Evolutionary conservation across 2,329 filamentous ascomycete species (phyloP).

Genomic region (Xenosphaeropsis pyriputrescens): DNA sequence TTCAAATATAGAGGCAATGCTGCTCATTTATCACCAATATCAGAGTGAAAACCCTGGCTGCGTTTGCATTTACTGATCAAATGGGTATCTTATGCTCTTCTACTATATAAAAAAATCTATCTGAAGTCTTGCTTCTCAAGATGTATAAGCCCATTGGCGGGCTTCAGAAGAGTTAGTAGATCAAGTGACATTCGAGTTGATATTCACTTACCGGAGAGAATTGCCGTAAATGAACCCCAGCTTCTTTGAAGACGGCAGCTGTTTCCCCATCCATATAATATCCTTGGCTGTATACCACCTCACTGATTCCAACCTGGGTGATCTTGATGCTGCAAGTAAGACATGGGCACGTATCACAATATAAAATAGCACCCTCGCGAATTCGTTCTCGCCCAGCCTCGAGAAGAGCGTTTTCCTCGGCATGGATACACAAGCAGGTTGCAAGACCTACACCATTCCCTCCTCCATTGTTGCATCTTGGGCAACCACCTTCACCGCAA

Average conservation of each 20-base stretch:
- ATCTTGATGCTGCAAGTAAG: constrained; percentile 98
- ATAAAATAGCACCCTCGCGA: constrained; percentile 66
- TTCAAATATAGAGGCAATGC: no score
- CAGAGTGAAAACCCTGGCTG: no score
- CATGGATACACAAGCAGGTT: constrained; percentile 93
- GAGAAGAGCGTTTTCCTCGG: constrained; percentile 90
- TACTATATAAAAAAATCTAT: no score
- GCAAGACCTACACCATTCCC: constrained; percentile 58
- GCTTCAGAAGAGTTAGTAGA: constrained; percentile 24
- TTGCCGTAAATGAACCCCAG: constrained; percentile 73
- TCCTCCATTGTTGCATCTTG: constrained; percentile 66
- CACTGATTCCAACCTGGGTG: constrained; percentile 84
- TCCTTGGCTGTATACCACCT: constrained; percentile 86
- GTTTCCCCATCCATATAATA: constrained; percentile 91
- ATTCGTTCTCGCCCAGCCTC: constrained; percentile 90
- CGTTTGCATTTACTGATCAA: no score
- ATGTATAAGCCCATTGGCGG: constrained; percentile 48
- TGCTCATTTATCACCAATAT: no score
- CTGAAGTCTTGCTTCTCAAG: constrained; percentile 27
- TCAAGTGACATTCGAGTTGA: constrained; percentile 1
- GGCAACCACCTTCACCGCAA: constrained; percentile 85
- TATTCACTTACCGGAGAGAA: constrained; percentile 59
- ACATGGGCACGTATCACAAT: constrained; percentile 94
- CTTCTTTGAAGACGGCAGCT: constrained; percentile 67
- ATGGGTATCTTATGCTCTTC: no score